These are phyloP conservation scores for Fusarium dimerum DNA, from an alignment of 2,329 filamentous ascomycete genomes.

Conservation along the genomic window DNA sequence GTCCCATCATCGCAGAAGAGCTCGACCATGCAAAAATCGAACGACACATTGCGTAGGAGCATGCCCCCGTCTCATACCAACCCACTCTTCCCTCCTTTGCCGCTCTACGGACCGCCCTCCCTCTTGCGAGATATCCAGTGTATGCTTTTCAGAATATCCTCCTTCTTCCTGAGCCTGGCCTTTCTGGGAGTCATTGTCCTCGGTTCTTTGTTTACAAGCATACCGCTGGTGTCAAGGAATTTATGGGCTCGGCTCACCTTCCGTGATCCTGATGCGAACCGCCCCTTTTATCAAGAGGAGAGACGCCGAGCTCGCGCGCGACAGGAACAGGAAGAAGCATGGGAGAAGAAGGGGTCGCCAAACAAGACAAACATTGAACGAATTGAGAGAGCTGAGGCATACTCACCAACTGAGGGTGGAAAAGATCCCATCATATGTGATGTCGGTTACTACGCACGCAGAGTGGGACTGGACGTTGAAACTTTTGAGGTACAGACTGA, in stretches of 20 bases:
- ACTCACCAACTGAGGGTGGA: conserved; percentile 75
- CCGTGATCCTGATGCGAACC: conserved; percentile 56
- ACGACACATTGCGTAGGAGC: conserved; percentile 46
- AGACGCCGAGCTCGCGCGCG: conserved; percentile 57
- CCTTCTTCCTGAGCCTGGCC: conserved; percentile 73
- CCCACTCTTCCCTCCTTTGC: conserved; percentile 81
- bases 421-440: conserved; percentile 78
- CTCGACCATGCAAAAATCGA: conserved; percentile 42
- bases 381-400: conserved; percentile 55
- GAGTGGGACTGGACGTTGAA: conserved; percentile 86
- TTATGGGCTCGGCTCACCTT: conserved; percentile 57
- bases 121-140: conserved; percentile 66
- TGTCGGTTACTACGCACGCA: conserved; percentile 80
- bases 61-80: conserved; percentile 71
- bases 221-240: conserved; percentile 53
- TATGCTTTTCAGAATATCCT: conserved; percentile 63
- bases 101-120: conserved; percentile 77
- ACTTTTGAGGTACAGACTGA: conserved; percentile 85
- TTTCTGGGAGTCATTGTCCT: conserved; percentile 78
- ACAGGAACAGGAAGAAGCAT: conserved; percentile 59
- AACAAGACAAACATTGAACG: conserved; percentile 42
- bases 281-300: conserved; percentile 78
- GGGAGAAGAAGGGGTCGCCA: conserved; percentile 51
- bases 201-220: conserved; percentile 69
- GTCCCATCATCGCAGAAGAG: conserved; percentile 34